Conservation (phyloP, 148 eudicot genomes). For the Nyssa sinensis region DNA sequence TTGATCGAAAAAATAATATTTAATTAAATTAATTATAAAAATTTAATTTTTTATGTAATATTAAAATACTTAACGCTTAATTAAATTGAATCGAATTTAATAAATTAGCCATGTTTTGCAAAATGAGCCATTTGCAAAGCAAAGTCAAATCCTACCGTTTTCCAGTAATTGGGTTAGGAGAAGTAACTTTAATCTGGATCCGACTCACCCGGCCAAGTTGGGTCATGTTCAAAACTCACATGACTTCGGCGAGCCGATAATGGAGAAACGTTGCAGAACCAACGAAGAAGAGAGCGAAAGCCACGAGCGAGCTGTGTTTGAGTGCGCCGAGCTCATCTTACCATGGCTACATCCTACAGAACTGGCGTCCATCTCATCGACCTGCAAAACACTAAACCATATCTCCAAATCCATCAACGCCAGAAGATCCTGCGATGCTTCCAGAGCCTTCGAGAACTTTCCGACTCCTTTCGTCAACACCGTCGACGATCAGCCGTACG, state of each 20-base stretch:
- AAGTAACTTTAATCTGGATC: no score
- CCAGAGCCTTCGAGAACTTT: conserved; percentile 49
- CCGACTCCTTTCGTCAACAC: conserved; percentile 70
- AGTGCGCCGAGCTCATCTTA: conserved; percentile 42
- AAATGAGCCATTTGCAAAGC: no score
- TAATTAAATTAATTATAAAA: no score
- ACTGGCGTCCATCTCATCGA: conserved; percentile 49
- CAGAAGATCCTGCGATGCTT: conserved; percentile 59
- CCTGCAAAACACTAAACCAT: conserved; percentile 48
- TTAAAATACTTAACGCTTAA: no score
- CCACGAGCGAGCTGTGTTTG: conserved; percentile 11
- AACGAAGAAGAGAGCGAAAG: neutral
- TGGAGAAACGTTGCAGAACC: neutral
- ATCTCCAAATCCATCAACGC: conserved; percentile 41
- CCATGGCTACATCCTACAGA: conserved; percentile 60
- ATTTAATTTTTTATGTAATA: no score
- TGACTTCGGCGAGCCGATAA: neutral
- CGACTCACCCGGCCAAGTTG: no score
- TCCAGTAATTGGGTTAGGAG: no score
- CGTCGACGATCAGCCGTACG: conserved; percentile 52
- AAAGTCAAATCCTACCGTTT: no score
- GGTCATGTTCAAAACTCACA: no score
- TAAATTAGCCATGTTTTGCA: no score
- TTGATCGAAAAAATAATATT: no score
- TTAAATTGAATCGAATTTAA: no score